Conservation (phyloP, 208 protist species). For the Giardia muris region DNA sequence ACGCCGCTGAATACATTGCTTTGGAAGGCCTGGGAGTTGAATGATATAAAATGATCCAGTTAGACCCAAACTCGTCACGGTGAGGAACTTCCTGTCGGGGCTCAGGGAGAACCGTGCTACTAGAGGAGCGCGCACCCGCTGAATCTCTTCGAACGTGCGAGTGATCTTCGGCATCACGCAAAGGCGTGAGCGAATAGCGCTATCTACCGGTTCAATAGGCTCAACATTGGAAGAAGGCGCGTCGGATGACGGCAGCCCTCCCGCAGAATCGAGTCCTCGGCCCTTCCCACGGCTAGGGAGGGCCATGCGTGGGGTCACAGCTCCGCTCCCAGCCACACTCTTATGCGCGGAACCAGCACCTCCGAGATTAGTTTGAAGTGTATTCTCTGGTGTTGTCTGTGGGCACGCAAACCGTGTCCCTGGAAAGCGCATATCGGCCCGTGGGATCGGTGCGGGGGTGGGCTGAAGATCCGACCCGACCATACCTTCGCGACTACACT, state of each 20-base stretch:
- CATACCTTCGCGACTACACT: background rate
- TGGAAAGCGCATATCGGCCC: background rate
- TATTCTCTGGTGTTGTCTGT: background rate
- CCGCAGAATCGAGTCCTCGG: background rate
- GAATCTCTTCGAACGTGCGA: background rate
- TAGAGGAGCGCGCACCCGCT: background rate
- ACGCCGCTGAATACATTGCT: background rate
- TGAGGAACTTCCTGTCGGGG: background rate
- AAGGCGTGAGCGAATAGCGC: background rate
- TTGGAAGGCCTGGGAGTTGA: background rate
- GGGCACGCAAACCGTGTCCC: background rate
- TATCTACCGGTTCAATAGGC: background rate
- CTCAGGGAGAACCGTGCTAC: background rate
- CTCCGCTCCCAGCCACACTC: background rate
- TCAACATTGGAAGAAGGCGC: background rate
- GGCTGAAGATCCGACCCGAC: background rate
- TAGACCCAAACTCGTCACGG: background rate
- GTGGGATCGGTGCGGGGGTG: background rate
- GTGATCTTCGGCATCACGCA: background rate
- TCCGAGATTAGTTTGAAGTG: background rate
- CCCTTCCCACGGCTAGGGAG: background rate
- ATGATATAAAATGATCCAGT: background rate
- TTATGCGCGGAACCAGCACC: background rate
- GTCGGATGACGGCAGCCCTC: background rate
- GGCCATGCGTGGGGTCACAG: background rate